Percentiles rank a stretch among this genome's conserved stretches.
Conservation (phyloP, 2,329 filamentous ascomycete genomes). For the Tympanopsis confertula region DNA sequence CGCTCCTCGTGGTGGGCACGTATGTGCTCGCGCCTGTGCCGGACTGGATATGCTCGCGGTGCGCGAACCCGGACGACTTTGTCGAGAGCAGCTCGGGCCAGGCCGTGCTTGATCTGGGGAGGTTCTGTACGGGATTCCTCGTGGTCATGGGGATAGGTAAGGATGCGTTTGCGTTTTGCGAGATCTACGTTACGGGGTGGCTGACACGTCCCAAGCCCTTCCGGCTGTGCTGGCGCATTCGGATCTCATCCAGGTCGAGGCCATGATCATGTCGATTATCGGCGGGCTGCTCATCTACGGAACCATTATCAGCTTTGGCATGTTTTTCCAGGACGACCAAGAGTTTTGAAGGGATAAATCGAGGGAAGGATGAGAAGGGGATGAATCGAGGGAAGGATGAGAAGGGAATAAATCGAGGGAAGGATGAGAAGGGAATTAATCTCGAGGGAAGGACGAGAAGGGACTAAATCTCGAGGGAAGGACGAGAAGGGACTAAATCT, state of each 20-base stretch:
- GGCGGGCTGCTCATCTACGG: slow-evolving; percentile 92
- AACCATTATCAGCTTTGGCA: slow-evolving; percentile 92
- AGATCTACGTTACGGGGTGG: background rate
- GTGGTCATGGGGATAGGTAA: slow-evolving; percentile 94
- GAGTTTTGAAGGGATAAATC: slow-evolving; percentile 58
- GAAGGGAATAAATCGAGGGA: too few relatives aligned
- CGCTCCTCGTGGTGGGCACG: background rate
- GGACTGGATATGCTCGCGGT: background rate
- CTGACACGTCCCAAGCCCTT: slow-evolving; percentile 48
- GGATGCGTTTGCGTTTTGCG: slow-evolving; percentile 22
- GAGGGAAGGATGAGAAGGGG: slow-evolving; percentile 2
- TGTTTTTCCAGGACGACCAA: slow-evolving; percentile 97
- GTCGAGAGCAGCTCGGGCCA: slow-evolving; percentile 68
- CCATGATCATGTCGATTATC: slow-evolving; percentile 89
- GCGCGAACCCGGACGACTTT: slow-evolving; percentile 21
- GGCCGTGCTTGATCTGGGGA: slow-evolving; percentile 80
- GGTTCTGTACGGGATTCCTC: slow-evolving; percentile 89
- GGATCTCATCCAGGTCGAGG: slow-evolving; percentile 67
- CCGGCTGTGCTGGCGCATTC: slow-evolving; percentile 82
- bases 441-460: too few relatives aligned
- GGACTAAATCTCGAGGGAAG: too few relatives aligned
- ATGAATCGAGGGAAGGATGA: background rate
- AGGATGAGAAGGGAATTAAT: too few relatives aligned
- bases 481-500: too few relatives aligned
- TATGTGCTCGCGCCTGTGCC: background rate